Base-by-base conservation (phyloP, 345 rosid genomes). In the Boechera retrofracta region DNA sequence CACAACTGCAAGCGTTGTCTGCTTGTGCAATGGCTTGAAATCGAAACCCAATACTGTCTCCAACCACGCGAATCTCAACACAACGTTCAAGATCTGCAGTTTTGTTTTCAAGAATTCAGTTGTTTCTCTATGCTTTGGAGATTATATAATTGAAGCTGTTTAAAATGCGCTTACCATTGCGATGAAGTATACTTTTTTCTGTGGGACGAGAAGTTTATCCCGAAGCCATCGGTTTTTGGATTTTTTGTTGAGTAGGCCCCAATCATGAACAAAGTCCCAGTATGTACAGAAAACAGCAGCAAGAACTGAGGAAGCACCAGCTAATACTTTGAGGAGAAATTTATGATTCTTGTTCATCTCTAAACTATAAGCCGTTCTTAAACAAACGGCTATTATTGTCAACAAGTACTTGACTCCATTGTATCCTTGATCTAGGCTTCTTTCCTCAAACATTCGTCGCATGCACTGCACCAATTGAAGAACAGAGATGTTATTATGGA, bases 241-340 rank as follows among this genome's bases (percentile, higher is more conserved):
- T 26, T 57, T 81, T 73, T 79, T 80, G 36, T 78, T 74, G 24
- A 89, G 67, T 29, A 91, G 91, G 1, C 97, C 97, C 92, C 91
- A 89, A 48, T 89, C 92, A 4, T 85, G 28, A 26, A 81, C 91
- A 62, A 89, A 75, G 73, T 91, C 94, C 89, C 91, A 89, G 39
- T 82, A 89, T 38, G 85, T 83, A 55, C 73, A 84, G 55, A 80
- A 48, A 10, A 76, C 57, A 48, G 77, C 62, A 8, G 87, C 91
- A 5, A 82, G 65, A 54, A 76, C 82, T 12, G 96, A 89, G 82
- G 87, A 76, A 33, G 67, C 33, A 16, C 84, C 88, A 10, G 90
- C 86, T 53, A 83, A 4, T 5, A 83, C 80, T 81, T 67, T 61
- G 86, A 21, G 24, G 24, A 21, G 24, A 21, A 21, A 21, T 21